Base-by-base conservation (phyloP, 1,139 yeast genomes). In the Entelexis sorbosivorans region DNA sequence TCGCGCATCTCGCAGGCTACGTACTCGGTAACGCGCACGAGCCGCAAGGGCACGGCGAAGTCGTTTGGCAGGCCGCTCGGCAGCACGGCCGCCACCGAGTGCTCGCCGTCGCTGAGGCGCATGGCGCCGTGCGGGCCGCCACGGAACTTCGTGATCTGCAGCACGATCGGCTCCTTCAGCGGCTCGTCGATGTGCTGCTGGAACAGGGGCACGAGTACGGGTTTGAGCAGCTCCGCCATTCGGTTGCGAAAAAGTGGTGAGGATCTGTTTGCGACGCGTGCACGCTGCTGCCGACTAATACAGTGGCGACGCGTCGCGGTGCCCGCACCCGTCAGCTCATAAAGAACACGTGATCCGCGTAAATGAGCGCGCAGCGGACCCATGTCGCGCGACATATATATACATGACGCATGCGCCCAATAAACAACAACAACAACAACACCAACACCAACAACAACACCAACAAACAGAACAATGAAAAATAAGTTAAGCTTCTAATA, bases 101-200 rank as follows among this genome's bases (percentile, higher is more conserved):
- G 31, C 38, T 43, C 48, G 31, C 55, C 44, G 19, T 52, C 55
- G 11, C 49, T 33, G n/a, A 52, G 20, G 10, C 55, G 50, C 19
- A 42, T 32, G 13, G 45, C 33, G 16, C 26, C 38, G 19, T 33
- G 32, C 6, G 44, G 36, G n/a, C 35, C 40, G 26, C 32, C 38
- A 36, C 47, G 47, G 39, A 46, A 47, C 34, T 47, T 49, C 31
- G 49, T 44, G 44, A 52, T 26, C 44, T 52, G 55, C 29, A 52
- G 39, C 43, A 32, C 43, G n/a, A 52, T 34, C 16, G 55, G 55
- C 47, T 48, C 34, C n/a, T 10, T 29, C 20, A 49, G 29, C 26
- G 42, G 49, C 3, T 39, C 48, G 17, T 34, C 11, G 13, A 44
- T 33, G 28, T 34, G 26, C 22, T 38, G 26, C 26, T 38, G 34